These are phyloP conservation scores for Buxus sempervirens DNA, from an alignment of 164 flowering plant genomes.

Conservation along the genomic window DNA sequence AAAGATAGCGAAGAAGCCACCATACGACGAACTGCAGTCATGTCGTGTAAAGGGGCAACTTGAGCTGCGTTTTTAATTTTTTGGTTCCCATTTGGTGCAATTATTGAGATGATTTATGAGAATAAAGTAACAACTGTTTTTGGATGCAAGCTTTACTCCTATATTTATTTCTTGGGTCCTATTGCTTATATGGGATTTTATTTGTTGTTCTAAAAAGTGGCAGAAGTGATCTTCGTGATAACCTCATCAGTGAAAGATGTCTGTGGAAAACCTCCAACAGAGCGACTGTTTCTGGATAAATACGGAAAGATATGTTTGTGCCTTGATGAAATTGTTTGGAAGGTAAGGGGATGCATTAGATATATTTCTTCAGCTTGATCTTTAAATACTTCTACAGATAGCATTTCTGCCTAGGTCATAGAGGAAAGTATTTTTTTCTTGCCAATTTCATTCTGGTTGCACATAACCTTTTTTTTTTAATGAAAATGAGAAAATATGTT, in stretches of 20 bases:
- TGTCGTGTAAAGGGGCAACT: no score
- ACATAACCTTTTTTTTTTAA: no score
- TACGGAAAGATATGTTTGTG: conserved; percentile 90
- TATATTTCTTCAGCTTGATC: no score
- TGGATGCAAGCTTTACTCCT: no score
- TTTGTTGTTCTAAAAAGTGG: conserved; percentile 49
- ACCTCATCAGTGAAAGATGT: conserved; percentile 89
- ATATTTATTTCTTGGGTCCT: no score
- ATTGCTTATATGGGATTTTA: conserved; percentile 7
- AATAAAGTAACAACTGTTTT: no score
- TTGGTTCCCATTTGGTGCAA: no score
- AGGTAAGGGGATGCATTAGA: conserved; percentile 35
- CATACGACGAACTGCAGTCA: no score
- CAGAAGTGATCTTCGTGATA: conserved; percentile 86
- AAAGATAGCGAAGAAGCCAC: neutral
- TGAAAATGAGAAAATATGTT: no score
- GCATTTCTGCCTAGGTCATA: neutral
- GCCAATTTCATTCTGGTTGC: neutral
- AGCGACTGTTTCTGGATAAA: conserved; percentile 89
- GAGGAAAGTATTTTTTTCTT: neutral
- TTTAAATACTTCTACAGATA: no score
- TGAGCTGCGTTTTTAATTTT: no score
- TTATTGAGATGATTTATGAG: no score
- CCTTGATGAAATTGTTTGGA: conserved; percentile 93
- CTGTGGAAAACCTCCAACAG: conserved; percentile 92